phyloP scores from a whole-genome alignment of 2,329 filamentous ascomycete species.

The Penicillium sp. region DNA sequence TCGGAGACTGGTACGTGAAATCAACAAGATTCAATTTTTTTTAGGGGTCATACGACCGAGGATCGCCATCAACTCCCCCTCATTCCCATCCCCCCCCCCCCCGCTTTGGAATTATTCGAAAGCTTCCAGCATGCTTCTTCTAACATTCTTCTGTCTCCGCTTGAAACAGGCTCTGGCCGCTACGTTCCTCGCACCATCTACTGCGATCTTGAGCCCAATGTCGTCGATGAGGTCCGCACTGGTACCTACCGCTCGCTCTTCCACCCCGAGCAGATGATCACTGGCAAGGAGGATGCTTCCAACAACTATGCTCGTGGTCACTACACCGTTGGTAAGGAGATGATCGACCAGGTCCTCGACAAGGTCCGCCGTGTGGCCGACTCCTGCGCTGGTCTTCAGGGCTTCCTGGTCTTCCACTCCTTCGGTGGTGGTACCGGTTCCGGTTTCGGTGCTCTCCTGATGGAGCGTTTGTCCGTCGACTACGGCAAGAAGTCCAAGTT shows the following conservation, averaged over 20 bases:
- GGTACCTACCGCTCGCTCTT: conserved; percentile 94
- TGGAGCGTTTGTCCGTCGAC: conserved; percentile 98
- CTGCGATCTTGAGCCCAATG: conserved; percentile 99
- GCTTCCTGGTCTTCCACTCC: conserved; percentile 99
- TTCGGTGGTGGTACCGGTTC: conserved; percentile 99
- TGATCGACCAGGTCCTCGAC: conserved; percentile 97
- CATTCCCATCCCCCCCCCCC: conserved; percentile 1
- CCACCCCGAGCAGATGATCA: conserved; percentile 99
- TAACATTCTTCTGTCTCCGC: conserved; percentile 24
- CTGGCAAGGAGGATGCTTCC: conserved; percentile 98
- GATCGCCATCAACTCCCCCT: background rate
- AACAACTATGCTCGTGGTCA: conserved; percentile 99
- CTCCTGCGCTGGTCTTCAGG: conserved; percentile 96
- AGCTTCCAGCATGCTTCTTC: conserved; percentile 8
- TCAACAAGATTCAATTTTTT: conserved; percentile 23
- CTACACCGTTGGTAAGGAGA: conserved; percentile 99
- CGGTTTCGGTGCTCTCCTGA: conserved; percentile 95
- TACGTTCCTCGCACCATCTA: conserved; percentile 99
- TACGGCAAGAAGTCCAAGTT: conserved; percentile 99
- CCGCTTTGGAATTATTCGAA: conserved; percentile 6
- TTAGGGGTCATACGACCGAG: background rate
- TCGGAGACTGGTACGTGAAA: conserved; percentile 86
- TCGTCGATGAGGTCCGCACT: conserved; percentile 98
- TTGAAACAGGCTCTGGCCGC: conserved; percentile 81
- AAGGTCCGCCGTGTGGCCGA: conserved; percentile 97